These are phyloP conservation scores for Candida ipomoeae DNA, from an alignment of 805 yeast species.

Conservation along the genomic window DNA sequence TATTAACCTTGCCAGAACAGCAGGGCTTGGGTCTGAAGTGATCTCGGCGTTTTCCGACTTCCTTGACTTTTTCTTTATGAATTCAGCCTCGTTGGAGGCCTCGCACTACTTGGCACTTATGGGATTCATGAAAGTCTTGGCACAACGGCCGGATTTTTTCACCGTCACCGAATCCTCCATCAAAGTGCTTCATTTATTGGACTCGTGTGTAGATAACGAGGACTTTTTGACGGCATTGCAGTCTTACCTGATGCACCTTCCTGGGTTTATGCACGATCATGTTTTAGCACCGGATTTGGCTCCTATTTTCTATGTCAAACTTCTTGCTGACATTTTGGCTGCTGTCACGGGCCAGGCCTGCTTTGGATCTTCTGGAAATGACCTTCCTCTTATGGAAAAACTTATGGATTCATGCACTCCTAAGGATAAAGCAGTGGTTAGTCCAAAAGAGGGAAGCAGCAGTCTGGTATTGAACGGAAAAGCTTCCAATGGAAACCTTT, in stretches of 20 bases:
- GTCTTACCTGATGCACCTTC: slow-evolving; percentile 20
- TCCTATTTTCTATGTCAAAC: slow-evolving; percentile 34
- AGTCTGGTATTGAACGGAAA: too few relatives aligned
- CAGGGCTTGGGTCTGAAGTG: slow-evolving; percentile 23
- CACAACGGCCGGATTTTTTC: slow-evolving; percentile 25
- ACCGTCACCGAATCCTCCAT: slow-evolving; percentile 21
- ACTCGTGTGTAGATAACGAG: slow-evolving; percentile 33
- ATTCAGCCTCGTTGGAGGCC: slow-evolving; percentile 17
- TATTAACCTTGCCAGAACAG: slow-evolving; percentile 25
- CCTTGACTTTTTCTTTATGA: slow-evolving; percentile 22
- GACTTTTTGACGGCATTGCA: slow-evolving; percentile 38
- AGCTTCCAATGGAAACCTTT: background rate
- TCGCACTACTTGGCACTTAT: slow-evolving; percentile 33
- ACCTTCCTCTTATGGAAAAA: slow-evolving; percentile 21
- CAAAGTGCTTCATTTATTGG: slow-evolving; percentile 30
- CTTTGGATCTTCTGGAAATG: slow-evolving; percentile 19
- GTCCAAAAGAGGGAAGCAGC: too few relatives aligned
- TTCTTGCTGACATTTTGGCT: slow-evolving; percentile 33
- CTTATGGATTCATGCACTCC: background rate
- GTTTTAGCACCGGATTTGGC: slow-evolving; percentile 30
- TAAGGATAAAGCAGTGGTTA: background rate
- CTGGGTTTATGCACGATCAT: slow-evolving; percentile 10
- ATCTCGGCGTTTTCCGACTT: slow-evolving; percentile 27
- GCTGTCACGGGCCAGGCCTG: slow-evolving; percentile 28
- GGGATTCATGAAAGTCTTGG: slow-evolving; percentile 34